phyloP scores from a whole-genome alignment of 768 basidiomycete genomes.

The Hericium rajendrae region DNA sequence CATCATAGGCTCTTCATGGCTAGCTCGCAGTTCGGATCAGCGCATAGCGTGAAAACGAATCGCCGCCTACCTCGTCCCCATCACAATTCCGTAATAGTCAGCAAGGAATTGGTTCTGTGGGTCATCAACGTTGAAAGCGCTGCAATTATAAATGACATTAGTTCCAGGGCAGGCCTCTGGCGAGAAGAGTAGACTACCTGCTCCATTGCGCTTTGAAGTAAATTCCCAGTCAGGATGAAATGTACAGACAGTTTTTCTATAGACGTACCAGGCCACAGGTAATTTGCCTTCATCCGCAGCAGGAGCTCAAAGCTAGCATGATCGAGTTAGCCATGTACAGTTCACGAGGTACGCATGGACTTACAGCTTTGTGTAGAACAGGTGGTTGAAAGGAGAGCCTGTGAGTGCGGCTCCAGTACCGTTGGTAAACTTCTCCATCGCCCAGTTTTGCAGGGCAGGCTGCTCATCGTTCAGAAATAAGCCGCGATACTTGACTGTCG shows the following conservation, averaged over 20 bases:
- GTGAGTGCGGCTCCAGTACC: slow-evolving; percentile 41
- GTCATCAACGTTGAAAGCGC: slow-evolving; percentile 50
- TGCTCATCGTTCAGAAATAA: slow-evolving; percentile 74
- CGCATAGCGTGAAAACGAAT: not conserved
- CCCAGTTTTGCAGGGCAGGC: slow-evolving; percentile 65
- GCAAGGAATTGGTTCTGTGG: slow-evolving; percentile 52
- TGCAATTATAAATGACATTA: slow-evolving; percentile 2
- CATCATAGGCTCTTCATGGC: slow-evolving; percentile 71
- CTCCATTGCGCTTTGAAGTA: slow-evolving; percentile 18
- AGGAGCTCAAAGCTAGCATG: slow-evolving; percentile 52
- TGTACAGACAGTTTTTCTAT: not conserved
- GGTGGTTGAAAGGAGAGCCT: slow-evolving; percentile 51
- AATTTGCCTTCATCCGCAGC: slow-evolving; percentile 58
- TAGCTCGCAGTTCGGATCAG: slow-evolving; percentile 8
- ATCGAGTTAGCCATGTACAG: not conserved
- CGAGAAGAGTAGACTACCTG: slow-evolving; percentile 20
- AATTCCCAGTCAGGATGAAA: not conserved
- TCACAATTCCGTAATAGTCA: slow-evolving; percentile 56
- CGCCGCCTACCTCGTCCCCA: slow-evolving; percentile 48
- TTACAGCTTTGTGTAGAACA: slow-evolving; percentile 49
- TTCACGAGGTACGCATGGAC: slow-evolving; percentile 11
- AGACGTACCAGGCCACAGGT: slow-evolving; percentile 48
- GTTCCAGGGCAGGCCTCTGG: not conserved
- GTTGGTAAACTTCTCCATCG: slow-evolving; percentile 57
- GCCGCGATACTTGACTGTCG: slow-evolving; percentile 62